These are phyloP conservation scores for Ceratocystis eucalypticola DNA, from an alignment of 2,329 filamentous ascomycete genomes.

Conservation along the genomic window DNA sequence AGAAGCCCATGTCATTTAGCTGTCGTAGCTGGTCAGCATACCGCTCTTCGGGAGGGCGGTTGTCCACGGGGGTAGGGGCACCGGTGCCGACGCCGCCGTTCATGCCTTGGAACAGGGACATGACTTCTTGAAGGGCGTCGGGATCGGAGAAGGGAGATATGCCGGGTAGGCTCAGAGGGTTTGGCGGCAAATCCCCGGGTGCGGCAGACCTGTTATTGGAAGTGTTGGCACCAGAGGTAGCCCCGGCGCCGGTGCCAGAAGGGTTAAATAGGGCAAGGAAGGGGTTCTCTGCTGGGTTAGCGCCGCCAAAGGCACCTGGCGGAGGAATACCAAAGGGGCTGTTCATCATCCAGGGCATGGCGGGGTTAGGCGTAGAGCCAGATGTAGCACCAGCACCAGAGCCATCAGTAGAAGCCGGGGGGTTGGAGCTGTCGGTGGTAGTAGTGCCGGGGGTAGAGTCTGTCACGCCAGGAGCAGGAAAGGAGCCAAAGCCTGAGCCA, in stretches of 20 bases:
- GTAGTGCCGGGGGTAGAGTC: slow-evolving; percentile 53
- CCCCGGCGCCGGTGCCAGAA: slow-evolving; percentile 10
- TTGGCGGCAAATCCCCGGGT: slow-evolving; percentile 9
- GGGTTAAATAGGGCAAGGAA: slow-evolving; percentile 25
- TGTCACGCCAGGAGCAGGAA: slow-evolving; percentile 83
- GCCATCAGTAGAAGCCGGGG: slow-evolving; percentile 24
- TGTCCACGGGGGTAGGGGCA: slow-evolving; percentile 52
- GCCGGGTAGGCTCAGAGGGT: slow-evolving; percentile 10
- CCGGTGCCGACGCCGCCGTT: slow-evolving; percentile 19
- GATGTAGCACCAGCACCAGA: slow-evolving; percentile 17
- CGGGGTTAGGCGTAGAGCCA: neutral
- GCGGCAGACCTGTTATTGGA: slow-evolving; percentile 10
- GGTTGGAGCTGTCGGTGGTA: slow-evolving; percentile 30
- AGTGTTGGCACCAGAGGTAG: slow-evolving; percentile 22
- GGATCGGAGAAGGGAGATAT: slow-evolving; percentile 11
- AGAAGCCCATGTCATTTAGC: slow-evolving; percentile 98
- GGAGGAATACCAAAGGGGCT: slow-evolving; percentile 13
- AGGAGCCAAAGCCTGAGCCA: slow-evolving; percentile 34
- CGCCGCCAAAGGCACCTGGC: slow-evolving; percentile 21
- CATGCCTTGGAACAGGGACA: slow-evolving; percentile 10
- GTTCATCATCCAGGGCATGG: slow-evolving; percentile 6
- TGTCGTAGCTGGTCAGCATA: slow-evolving; percentile 84
- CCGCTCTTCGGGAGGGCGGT: slow-evolving; percentile 78
- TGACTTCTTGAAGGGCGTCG: slow-evolving; percentile 13
- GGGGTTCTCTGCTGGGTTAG: slow-evolving; percentile 29